Conservation (phyloP, 2,329 filamentous ascomycete genomes). For the Arthrobotrys iridis region DNA sequence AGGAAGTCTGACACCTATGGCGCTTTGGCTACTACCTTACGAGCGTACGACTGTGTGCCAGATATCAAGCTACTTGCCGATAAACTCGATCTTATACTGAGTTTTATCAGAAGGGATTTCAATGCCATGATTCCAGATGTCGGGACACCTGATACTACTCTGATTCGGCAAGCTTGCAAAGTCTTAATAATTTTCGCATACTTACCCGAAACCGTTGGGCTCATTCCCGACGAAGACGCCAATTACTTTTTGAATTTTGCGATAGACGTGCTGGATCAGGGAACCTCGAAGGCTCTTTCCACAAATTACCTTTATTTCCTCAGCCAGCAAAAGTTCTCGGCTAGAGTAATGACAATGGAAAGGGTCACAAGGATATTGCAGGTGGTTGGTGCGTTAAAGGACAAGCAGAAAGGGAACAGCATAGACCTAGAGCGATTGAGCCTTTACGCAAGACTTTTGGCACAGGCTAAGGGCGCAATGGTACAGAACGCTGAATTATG, state of each 20-base stretch:
- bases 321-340: constrained; percentile 79
- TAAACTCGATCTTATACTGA: constrained; percentile 79
- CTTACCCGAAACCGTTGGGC: constrained; percentile 74
- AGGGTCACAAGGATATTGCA: constrained; percentile 76
- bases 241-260: constrained; percentile 82
- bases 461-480: constrained; percentile 77
- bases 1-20: constrained; percentile 86
- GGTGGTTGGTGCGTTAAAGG: constrained; percentile 76
- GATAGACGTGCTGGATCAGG: constrained; percentile 75
- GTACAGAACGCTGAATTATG: constrained; percentile 75
- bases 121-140: constrained; percentile 69
- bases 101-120: constrained; percentile 86
- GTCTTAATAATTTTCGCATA: constrained; percentile 80
- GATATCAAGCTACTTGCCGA: constrained; percentile 76
- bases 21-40: constrained; percentile 78
- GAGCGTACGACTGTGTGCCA: constrained; percentile 82
- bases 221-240: constrained; percentile 80
- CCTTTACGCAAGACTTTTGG: constrained; percentile 80
- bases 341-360: constrained; percentile 76
- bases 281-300: constrained; percentile 78
- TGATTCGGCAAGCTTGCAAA: constrained; percentile 80
- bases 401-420: constrained; percentile 80
- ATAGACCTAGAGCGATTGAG: constrained; percentile 79
- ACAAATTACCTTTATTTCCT: constrained; percentile 83
- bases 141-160: constrained; percentile 69